phyloP scores from a whole-genome alignment of 2,329 filamentous ascomycete genomes.

The Diaporthe humulicola region DNA sequence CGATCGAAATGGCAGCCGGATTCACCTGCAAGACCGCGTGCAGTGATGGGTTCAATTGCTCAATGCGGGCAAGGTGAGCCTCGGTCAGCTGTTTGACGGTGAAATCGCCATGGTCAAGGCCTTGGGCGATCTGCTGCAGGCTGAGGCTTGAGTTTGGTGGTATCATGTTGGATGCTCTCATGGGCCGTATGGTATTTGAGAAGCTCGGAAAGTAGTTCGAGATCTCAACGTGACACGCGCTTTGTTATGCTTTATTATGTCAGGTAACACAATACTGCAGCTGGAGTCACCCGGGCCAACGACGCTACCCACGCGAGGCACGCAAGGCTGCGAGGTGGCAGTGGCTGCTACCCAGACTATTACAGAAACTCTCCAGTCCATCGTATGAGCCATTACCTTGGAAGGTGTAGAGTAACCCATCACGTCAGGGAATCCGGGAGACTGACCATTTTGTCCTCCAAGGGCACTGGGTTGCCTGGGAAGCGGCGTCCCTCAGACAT shows the following conservation, averaged over 20 bases:
- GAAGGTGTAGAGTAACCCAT: background rate
- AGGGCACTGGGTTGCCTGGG: background rate
- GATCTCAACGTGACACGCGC: background rate
- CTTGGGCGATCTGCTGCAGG: background rate
- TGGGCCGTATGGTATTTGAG: background rate
- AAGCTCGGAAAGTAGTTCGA: no score
- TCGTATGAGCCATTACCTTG: background rate
- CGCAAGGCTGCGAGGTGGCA: background rate
- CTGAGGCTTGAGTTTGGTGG: background rate
- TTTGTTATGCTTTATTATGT: no score
- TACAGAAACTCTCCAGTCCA: background rate
- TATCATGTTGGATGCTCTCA: background rate
- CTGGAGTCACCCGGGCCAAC: no score
- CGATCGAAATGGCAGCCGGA: background rate
- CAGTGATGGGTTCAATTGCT: background rate
- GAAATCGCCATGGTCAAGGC: conserved; percentile 1
- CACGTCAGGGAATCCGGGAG: background rate
- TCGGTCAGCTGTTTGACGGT: background rate
- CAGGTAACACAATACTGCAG: no score
- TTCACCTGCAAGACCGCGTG: background rate
- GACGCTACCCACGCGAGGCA: background rate
- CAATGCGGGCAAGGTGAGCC: background rate
- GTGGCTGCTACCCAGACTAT: no score
- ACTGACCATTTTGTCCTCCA: background rate
- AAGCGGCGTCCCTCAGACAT: background rate